Base-by-base conservation (phyloP, 441 rosid species). In the Mallotus repandus region DNA sequence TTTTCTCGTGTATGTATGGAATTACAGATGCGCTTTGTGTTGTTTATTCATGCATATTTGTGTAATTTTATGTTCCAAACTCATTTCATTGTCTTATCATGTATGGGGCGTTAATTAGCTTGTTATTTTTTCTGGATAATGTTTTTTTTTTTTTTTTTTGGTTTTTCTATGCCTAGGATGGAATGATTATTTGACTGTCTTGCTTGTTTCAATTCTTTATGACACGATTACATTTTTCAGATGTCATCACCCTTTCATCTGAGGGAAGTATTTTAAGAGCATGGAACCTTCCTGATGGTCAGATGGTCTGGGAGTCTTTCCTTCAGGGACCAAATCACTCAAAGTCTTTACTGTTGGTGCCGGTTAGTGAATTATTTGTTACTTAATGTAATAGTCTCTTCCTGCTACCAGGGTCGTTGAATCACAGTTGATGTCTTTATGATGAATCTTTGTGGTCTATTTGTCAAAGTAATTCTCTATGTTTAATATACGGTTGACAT, bases 271-370 rank as follows among this genome's bases (percentile, higher is more conserved):
- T 75, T 77, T 55, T 96, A 75, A 85, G 99, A 85, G 97, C 99
- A 25, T 93, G 99, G 99, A 96, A 93, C 84, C 98, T 96, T 80
- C 98, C 98, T 68, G 98, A 93, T 85, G 99, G 99, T 59, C 99
- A 96, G 74, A 89, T 96, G 96, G 97, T 88, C 68, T 96, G 98
- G 98, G 98, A 96, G 81, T 84, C 97, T 68, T 79, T 84, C 54
- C 87, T 96, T 80, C 84, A 78, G 59, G 91, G 89, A 14, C 82
- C 88, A 22, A 83, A 79, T 74, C 76, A 75, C 74, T 90, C 97
- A 7, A 90, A 90, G 80, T 80, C 97, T 55, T 76, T 86, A 71
- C 72, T 96, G 77, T 80, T 83, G 10, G 87, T 88, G 63, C 89
- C 81, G 81, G 99, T 93, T 59, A 87, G 94, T 86, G 45, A 46